Base-by-base conservation (phyloP, 1,139 yeast genomes). In the Yamadazyma songkhlaensis region DNA sequence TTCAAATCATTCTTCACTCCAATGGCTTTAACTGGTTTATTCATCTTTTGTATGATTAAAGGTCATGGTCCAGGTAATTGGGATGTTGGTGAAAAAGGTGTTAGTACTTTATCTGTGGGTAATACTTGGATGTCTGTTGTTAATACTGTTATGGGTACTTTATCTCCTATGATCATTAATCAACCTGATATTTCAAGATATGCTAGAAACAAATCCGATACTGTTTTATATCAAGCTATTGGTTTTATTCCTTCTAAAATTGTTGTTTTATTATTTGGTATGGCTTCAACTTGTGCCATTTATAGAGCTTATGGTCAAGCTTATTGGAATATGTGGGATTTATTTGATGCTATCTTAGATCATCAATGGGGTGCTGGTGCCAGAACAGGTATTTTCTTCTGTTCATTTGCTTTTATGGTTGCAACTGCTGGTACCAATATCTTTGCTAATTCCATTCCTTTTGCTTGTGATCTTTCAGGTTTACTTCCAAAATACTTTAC, bases 351-450 rank as follows among this genome's bases (percentile, higher is more conserved):
- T 9, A 47, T 47, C 28, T 33, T 47, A 17, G 50, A 47, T 12
- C 35, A 46, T 32, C 46, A 44, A 32, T 47, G 50, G 50, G 24
- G 36, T 14, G 41, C 50, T n/a, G 50, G 50, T 13, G 40, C 46
- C 6, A 45, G 50, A 42, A 37, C 46, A 17, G 49, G 46, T 13
- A 35, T 47, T 3, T 47, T 41, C 39, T 40, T 47, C 9, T 32
- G 44, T 15, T 33, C 48, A 2, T 26, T 47, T 28, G 36, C 47
- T 12, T 47, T 32, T 29, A 48, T 47, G 31, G 30, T 39, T 11
- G 49, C 48, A 6, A 45, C 50, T n/a, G 48, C 49, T 29, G 49
- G 49, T 20, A 47, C 50, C 6, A 47, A 47, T 36, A 45, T 46
- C 24, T 47, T 47, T 38, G 50, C 50, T n/a, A 47, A 47, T 32